Evolutionary conservation across 257 asterid genomes (phyloP).

Genomic region (Solanum paucissectum): DNA sequence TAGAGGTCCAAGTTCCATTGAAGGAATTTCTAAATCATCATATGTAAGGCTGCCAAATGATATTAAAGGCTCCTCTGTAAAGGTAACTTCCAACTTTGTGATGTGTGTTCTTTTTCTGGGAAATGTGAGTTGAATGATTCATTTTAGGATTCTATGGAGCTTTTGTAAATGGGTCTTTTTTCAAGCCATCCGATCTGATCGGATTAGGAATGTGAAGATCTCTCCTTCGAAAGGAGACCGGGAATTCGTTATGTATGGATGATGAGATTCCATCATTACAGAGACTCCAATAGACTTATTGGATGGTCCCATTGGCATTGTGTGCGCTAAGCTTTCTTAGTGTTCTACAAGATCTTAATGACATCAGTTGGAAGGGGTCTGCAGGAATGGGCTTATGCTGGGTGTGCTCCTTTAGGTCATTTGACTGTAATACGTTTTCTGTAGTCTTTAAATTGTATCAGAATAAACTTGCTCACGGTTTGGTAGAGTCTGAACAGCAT

Average conservation of each 20-base stretch:
- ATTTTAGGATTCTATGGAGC: not conserved
- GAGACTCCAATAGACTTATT: not conserved
- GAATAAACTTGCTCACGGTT: not conserved
- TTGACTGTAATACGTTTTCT: not conserved
- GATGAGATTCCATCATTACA: not conserved
- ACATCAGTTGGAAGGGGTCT: not conserved
- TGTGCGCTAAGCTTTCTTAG: not conserved
- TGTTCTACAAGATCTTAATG: not conserved
- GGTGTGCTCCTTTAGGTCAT: not conserved
- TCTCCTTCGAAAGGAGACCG: not conserved
- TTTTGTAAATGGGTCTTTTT: not conserved
- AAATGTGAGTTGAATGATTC: not conserved
- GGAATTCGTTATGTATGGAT: not conserved
- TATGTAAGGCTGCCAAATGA: conserved; percentile 81
- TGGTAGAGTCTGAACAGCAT: not conserved
- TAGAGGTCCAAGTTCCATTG: conserved; percentile 81
- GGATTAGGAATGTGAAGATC: not conserved
- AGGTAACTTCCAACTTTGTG: conserved; percentile 33
- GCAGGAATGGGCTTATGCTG: not conserved
- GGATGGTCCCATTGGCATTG: not conserved
- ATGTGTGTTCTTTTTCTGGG: not conserved
- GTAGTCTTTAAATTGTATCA: not conserved
- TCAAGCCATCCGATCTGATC: not conserved
- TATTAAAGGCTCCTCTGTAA: conserved; percentile 72
- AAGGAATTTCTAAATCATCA: conserved; percentile 91